These are phyloP conservation scores for Patellaria atrata DNA, from an alignment of 495 filamentous ascomycete genomes.

Conservation along the genomic window DNA sequence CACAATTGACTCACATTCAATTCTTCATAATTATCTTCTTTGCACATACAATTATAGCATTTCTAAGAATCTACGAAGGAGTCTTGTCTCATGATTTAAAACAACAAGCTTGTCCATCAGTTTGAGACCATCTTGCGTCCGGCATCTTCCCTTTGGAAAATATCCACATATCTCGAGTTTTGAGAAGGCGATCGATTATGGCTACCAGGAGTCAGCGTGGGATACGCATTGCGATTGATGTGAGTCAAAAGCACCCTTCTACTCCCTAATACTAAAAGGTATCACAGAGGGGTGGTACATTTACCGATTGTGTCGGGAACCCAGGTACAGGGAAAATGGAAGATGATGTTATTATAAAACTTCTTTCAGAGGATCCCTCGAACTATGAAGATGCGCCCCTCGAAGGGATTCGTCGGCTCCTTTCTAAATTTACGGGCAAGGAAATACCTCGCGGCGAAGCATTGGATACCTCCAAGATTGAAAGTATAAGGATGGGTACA, in stretches of 20 bases:
- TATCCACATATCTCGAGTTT: too few relatives aligned
- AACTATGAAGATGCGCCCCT: constrained; percentile 39
- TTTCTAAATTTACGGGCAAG: constrained; percentile 62
- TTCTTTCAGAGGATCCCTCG: constrained; percentile 34
- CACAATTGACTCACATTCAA: too few relatives aligned
- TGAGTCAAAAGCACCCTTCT: constrained; percentile 4
- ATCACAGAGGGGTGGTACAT: constrained; percentile 43
- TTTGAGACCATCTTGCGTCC: too few relatives aligned
- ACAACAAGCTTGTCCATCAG: too few relatives aligned
- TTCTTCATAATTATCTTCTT: too few relatives aligned
- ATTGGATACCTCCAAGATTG: constrained; percentile 71
- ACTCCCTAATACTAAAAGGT: constrained; percentile 1
- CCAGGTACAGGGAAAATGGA: constrained; percentile 37
- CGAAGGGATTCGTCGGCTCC: constrained; percentile 72
- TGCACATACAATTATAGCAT: too few relatives aligned
- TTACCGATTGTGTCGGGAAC: constrained; percentile 44
- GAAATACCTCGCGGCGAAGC: constrained; percentile 69
- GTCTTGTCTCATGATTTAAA: too few relatives aligned
- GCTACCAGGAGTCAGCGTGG: constrained; percentile 16
- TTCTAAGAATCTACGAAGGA: too few relatives aligned
- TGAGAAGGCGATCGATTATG: too few relatives aligned
- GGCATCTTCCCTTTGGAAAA: too few relatives aligned
- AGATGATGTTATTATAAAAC: constrained; percentile 36
- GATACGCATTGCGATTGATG: constrained; percentile 30
- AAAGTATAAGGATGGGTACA: constrained; percentile 35